Percentiles rank a stretch among this genome's conserved stretches.
Evolutionary conservation across 2,329 filamentous ascomycete species (phyloP).

Genomic region (Botryotinia globosa): DNA sequence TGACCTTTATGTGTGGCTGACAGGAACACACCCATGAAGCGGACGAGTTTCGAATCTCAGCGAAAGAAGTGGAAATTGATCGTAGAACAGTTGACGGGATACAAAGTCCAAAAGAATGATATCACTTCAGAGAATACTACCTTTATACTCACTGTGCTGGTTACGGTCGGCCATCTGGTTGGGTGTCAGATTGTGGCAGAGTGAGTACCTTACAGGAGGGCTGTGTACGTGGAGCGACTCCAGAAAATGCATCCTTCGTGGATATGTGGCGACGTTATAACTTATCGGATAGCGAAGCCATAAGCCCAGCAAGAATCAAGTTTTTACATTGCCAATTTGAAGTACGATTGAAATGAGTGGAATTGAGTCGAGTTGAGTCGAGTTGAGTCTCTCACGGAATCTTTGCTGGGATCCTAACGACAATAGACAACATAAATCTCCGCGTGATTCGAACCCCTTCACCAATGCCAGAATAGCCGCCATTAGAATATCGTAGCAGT

Average conservation of each 20-base stretch:
- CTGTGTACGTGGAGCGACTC: background rate
- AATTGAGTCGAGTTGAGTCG: background rate
- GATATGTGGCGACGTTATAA: background rate
- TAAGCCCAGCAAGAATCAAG: background rate
- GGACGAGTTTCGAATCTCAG: background rate
- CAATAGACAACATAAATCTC: background rate
- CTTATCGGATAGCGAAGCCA: background rate
- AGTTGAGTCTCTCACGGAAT: background rate
- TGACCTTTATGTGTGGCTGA: background rate
- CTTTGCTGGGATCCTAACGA: background rate
- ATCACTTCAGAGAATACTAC: background rate
- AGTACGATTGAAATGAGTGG: background rate
- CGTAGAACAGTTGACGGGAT: background rate
- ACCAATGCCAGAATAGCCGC: background rate
- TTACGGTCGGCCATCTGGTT: background rate
- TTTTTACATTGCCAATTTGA: background rate
- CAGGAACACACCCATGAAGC: background rate
- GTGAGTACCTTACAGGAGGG: conserved; percentile 8
- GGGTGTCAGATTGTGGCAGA: conserved; percentile 6
- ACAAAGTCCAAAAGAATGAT: too few relatives aligned
- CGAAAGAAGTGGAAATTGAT: conserved; percentile 2
- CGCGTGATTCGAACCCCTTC: background rate
- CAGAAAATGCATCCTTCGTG: background rate
- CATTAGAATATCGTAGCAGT: background rate
- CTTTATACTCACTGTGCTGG: background rate